Conservation (phyloP, 352 stramenopile genomes). For the Globisporangium uncinulatum region DNA sequence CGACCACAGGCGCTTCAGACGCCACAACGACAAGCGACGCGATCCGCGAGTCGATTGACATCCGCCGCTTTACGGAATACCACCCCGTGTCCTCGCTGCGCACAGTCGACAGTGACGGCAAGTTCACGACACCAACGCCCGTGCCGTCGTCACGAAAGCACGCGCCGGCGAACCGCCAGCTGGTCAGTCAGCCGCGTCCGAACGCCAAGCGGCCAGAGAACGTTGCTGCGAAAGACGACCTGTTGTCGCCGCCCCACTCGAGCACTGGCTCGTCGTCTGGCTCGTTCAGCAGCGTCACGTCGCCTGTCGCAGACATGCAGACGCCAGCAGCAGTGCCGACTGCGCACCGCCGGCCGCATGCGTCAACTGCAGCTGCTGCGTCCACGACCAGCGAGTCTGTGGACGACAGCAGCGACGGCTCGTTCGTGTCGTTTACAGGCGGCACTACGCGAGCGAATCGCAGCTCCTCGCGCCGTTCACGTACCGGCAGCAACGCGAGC, state of each 20-base stretch:
- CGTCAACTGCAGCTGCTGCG: neutral
- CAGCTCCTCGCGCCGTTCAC: constrained; percentile 4
- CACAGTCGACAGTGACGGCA: constrained; percentile 60
- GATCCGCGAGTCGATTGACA: constrained; percentile 62
- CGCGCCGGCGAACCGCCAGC: neutral
- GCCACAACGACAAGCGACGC: constrained; percentile 18
- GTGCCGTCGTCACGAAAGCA: constrained; percentile 16
- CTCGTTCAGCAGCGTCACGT: constrained; percentile 11
- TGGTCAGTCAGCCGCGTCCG: constrained; percentile 4
- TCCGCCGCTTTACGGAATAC: constrained; percentile 73
- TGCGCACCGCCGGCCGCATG: neutral
- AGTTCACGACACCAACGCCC: constrained; percentile 30
- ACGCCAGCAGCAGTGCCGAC: neutral
- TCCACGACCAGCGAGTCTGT: neutral
- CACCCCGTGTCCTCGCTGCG: constrained; percentile 37
- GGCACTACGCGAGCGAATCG: neutral
- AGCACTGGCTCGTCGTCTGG: constrained; percentile 14
- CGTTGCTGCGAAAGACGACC: constrained; percentile 3
- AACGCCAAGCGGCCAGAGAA: neutral
- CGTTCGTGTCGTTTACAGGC: constrained; percentile 25
- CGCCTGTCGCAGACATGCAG: constrained; percentile 1
- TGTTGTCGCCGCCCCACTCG: constrained; percentile 11
- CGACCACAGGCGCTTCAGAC: constrained; percentile 1
- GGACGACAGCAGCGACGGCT: constrained; percentile 9
- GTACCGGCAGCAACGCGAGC: constrained; percentile 1